Evolutionary conservation across 1,284 basidiomycete species (phyloP).

Genomic region (Heterobasidion occidentale): DNA sequence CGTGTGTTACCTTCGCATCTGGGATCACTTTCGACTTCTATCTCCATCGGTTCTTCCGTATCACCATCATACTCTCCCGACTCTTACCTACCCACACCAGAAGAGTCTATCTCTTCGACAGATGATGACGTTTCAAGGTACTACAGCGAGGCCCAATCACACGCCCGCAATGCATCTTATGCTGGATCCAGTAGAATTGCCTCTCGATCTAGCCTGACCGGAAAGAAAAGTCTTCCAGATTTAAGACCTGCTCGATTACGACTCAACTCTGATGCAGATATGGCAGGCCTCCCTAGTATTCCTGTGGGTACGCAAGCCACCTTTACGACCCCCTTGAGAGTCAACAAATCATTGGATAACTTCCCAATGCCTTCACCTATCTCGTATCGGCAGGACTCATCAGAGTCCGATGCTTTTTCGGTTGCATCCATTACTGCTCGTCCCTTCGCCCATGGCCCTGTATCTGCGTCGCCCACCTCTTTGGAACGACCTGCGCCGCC

Average conservation of each 20-base stretch:
- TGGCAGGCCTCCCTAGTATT: not conserved
- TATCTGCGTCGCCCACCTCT: slow-evolving; percentile 32
- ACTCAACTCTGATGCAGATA: slow-evolving; percentile 16
- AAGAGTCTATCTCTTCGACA: slow-evolving; percentile 34
- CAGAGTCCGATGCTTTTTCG: slow-evolving; percentile 28
- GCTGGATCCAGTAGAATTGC: slow-evolving; percentile 30
- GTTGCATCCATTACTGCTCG: slow-evolving; percentile 19
- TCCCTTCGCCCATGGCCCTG: slow-evolving; percentile 27
- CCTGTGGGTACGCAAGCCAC: slow-evolving; percentile 5
- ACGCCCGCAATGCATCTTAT: slow-evolving; percentile 56
- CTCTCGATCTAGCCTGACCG: slow-evolving; percentile 31
- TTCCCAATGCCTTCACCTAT: slow-evolving; percentile 33
- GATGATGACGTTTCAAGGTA: slow-evolving; percentile 19
- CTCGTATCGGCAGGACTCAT: slow-evolving; percentile 33
- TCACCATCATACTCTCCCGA: slow-evolving; percentile 50
- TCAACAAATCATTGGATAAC: slow-evolving; percentile 25
- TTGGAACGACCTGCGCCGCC: slow-evolving; percentile 38
- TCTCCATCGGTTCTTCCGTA: slow-evolving; percentile 19
- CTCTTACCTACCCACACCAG: slow-evolving; percentile 50
- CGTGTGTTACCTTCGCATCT: slow-evolving; percentile 46
- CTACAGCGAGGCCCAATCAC: slow-evolving; percentile 16
- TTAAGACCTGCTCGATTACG: slow-evolving; percentile 52
- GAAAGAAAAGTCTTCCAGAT: slow-evolving; percentile 87
- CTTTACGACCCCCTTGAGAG: slow-evolving; percentile 8
- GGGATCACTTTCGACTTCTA: slow-evolving; percentile 34